Base-by-base conservation (phyloP, 352 stramenopile species). In the Phytopythium helicoides region DNA sequence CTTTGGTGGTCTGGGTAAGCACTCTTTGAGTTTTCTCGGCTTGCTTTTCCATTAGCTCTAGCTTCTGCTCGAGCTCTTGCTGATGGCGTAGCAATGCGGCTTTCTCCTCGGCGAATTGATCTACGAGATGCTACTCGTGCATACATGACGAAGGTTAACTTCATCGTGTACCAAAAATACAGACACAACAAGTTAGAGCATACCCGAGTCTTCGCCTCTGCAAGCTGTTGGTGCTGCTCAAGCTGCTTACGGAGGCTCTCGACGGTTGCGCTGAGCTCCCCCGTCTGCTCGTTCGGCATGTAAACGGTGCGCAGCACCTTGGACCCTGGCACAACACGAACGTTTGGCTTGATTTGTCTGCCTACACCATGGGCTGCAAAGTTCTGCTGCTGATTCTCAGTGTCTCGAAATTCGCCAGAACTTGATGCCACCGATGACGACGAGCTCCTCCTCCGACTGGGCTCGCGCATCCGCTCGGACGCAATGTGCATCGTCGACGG, bases 301-400 rank as follows among this genome's bases (percentile, higher is more conserved):
- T 92, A 94, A 16, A 92, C 71, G 16, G 81, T 94, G 3, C 81
- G 73, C 18, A 94, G 55, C 34, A 92, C 72, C 28, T 79, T 76
- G 44, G 52, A 76, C 3, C 47, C 42, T 7, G 55, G 54, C 10
- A 67, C 51, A 6, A 33, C 35, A 37, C 45, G 37, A 21, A 4
- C 60, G 0, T 64, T 45, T 2, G 60, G 47, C 47, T 41, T 66
- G 56, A 1, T 47, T 40, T 50, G 47, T 35, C 39, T n/a, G n/a
- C n/a, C n/a, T n/a, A n/a, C n/a, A n/a, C n/a, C n/a, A n/a, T n/a
- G n/a, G n/a, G n/a, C n/a, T n/a, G 66, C 47, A 6, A 47, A 44
- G 49, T 60, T 57, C 12, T 62, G 44, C n/a, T 58, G 47, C 28
- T 58, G n/a, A 18, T 50, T 39, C 16, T 50, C 44, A 11, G n/a